These are phyloP conservation scores for Gymnopilus dilepis DNA, from an alignment of 768 basidiomycete genomes.

Conservation along the genomic window DNA sequence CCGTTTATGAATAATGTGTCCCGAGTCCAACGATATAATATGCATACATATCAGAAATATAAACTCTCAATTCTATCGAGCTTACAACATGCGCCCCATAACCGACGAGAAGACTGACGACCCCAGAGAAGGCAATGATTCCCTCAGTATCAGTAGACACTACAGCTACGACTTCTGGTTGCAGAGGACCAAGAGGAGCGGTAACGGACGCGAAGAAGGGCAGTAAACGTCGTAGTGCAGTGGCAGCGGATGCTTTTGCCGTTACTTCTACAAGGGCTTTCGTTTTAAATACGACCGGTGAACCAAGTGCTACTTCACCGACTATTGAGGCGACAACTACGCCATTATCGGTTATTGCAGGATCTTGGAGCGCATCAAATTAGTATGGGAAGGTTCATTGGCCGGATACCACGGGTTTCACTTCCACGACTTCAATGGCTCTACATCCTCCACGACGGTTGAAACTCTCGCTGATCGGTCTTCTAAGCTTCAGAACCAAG, in stretches of 20 bases:
- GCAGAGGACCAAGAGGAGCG: conserved; percentile 40
- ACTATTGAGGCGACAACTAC: conserved; percentile 6
- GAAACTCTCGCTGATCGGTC: background rate
- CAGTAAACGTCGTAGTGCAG: conserved; percentile 50
- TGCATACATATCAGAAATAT: no score
- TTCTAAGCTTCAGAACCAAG: background rate
- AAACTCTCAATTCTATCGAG: no score
- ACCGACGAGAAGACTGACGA: no score
- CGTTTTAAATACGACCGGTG: conserved; percentile 16
- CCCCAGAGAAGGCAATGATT: no score
- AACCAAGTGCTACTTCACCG: background rate
- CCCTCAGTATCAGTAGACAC: no score
- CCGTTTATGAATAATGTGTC: no score
- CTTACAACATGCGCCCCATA: no score
- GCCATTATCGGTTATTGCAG: conserved; percentile 11
- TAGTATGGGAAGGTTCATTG: conserved; percentile 48
- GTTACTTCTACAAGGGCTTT: conserved; percentile 34
- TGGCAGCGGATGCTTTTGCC: conserved; percentile 23
- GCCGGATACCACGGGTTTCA: conserved; percentile 18
- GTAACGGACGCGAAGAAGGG: conserved; percentile 48
- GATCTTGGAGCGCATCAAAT: conserved; percentile 12
- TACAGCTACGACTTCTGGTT: conserved; percentile 34
- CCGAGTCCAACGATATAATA: no score
- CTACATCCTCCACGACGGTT: background rate
- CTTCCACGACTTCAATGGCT: background rate